Evolutionary conservation across 208 protist genomes (phyloP).

Genomic region (Wallacemonas sp.): DNA sequence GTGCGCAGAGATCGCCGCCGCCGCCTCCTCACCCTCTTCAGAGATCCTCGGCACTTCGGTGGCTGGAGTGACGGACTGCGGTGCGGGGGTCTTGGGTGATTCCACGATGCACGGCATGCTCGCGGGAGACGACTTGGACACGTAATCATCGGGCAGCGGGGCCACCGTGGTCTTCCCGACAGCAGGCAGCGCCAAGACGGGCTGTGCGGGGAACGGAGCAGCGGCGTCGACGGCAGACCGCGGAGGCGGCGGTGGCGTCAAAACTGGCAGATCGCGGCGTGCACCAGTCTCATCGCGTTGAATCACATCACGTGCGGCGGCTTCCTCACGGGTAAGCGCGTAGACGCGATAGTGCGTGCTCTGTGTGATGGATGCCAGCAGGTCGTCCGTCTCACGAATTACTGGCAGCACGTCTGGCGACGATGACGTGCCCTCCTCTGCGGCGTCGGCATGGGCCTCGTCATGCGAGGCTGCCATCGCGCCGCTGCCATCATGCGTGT

Average conservation of each 20-base stretch:
- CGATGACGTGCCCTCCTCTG: neutral
- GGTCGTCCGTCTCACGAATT: neutral
- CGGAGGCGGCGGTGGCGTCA: neutral
- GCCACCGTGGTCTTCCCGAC: neutral
- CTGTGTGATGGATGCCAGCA: conserved; percentile 4
- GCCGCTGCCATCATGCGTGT: neutral
- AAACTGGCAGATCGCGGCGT: neutral
- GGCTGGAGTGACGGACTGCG: no score
- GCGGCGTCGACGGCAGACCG: neutral
- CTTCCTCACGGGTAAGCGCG: neutral
- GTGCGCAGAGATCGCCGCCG: no score
- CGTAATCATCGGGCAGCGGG: conserved; percentile 15
- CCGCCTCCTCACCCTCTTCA: no score
- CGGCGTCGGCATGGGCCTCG: neutral
- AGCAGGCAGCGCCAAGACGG: conserved; percentile 1
- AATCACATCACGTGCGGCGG: neutral
- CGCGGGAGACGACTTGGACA: neutral
- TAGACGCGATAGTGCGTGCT: neutral
- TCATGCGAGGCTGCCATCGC: neutral
- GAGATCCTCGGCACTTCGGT: no score
- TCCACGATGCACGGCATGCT: conserved; percentile 6
- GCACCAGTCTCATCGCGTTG: neutral
- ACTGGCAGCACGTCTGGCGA: neutral
- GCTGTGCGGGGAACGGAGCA: neutral
- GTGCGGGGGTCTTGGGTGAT: conserved; percentile 4